Evolutionary conservation across 345 rosid genomes (phyloP), one percentile per base, ranked within the genome.

Genomic region (Erodium maritimum): DNA sequence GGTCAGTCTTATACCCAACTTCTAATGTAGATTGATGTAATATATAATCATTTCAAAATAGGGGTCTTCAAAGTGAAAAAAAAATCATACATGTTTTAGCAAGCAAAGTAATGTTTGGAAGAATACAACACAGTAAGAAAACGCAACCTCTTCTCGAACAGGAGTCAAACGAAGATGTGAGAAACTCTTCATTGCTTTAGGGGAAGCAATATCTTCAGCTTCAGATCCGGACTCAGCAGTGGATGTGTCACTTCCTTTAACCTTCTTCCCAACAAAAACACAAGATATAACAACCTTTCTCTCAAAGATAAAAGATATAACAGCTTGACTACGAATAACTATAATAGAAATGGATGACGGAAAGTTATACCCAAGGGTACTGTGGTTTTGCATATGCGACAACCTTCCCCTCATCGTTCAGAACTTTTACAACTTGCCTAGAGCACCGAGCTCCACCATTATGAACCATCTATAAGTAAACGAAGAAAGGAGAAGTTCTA

Each of bases 221-320:
- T 93, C 99, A 55, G 99, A 93, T 67, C 99, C 99, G 33, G 99
- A 93, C 74, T 93, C 99, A 12, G 99, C 97, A n/a, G 99, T 87
- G 55, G 99, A 89, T 25, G 99, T 85, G 73, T 94, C 99, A 62
- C 99, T 90, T 42, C 99, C 96, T 69, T 77, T 94, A 52, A 94
- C 67, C 95, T 85, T 81, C 62, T 69, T 65, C 76, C 70, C 3
- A 61, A 62, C 42, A 57, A 29, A 11, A 29, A 29, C 33, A 29
- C 37, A 29, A 29, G 5, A 29, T 4, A 29, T 29, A 29, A 29
- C 37, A 29, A 29, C 8, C 37, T 29, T 29, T 29, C 8, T 29
- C 37, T 29, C 37, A 29, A 29, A 11, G 37, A 24, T 52, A 19
- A 55, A 61, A 25, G 48, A 42, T 42, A 42, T 42, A 42, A 42